Evolutionary conservation across 2,329 filamentous ascomycete genomes (phyloP).

Genomic region (Bipolaris cookei): DNA sequence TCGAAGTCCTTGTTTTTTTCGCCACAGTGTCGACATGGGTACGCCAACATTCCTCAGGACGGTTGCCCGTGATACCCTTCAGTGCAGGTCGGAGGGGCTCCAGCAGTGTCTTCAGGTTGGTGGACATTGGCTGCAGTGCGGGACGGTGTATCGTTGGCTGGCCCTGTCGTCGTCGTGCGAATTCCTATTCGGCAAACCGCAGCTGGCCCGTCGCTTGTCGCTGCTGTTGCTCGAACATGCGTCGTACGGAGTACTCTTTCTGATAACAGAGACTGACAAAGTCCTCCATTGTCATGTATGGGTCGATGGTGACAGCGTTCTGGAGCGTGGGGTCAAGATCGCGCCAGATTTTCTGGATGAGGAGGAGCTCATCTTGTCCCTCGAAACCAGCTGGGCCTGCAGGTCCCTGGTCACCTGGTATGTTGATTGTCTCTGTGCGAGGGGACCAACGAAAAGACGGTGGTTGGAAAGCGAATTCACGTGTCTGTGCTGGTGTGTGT

Average conservation of each 20-base stretch:
- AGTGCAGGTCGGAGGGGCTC: neutral
- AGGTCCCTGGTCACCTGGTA: neutral
- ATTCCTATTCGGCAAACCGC: neutral
- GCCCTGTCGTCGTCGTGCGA: neutral
- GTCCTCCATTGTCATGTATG: neutral
- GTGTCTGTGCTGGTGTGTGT: neutral
- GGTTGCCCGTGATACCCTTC: neutral
- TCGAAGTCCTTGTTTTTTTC: neutral
- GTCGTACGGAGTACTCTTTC: neutral
- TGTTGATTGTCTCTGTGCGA: too few species aligned
- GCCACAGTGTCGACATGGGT: neutral
- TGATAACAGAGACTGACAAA: neutral
- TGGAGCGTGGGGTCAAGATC: neutral
- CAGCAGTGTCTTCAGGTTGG: neutral
- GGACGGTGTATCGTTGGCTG: neutral
- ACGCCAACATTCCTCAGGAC: neutral
- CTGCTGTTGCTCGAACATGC: neutral
- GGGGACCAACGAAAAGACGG: too few species aligned
- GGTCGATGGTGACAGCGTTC: neutral
- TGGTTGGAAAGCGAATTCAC: neutral
- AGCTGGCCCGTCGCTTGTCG: neutral
- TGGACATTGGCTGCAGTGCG: neutral
- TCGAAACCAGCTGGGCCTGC: neutral
- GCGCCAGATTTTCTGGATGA: neutral
- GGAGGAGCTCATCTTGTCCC: neutral